Percentiles rank a stretch among this genome's conserved stretches.
These are phyloP conservation scores for Flaveria bidentis DNA, from an alignment of 129 eudicot species.

Conservation along the genomic window DNA sequence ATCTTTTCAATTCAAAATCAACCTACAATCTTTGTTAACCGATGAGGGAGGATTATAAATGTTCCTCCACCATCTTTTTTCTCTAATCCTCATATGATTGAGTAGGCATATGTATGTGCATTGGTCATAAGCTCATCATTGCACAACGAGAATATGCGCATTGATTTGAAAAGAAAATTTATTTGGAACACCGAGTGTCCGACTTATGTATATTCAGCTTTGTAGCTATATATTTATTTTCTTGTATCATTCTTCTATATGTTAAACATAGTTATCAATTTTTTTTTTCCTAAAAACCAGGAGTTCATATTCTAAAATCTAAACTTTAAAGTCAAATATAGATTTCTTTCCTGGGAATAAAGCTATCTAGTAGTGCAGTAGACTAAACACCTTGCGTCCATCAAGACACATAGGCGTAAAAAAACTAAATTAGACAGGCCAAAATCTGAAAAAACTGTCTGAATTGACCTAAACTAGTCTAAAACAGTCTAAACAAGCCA, in stretches of 20 bases:
- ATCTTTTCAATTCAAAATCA: background rate
- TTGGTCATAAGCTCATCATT: background rate
- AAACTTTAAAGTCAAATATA: background rate
- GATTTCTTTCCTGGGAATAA: background rate
- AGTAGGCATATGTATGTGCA: background rate
- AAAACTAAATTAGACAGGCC: too few relatives aligned
- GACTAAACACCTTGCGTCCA: too few relatives aligned
- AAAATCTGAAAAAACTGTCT: too few relatives aligned
- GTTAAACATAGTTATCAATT: background rate
- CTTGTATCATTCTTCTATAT: background rate
- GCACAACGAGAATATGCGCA: too few relatives aligned
- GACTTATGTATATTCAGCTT: background rate
- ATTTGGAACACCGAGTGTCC: background rate
- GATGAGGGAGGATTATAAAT: background rate
- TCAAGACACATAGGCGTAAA: too few relatives aligned
- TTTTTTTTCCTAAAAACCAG: background rate
- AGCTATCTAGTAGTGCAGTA: too few relatives aligned
- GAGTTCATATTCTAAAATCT: background rate
- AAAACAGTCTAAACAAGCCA: too few relatives aligned
- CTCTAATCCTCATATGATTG: background rate
- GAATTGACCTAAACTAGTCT: too few relatives aligned
- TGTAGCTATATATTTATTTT: background rate
- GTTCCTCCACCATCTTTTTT: background rate
- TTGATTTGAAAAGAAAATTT: background rate
- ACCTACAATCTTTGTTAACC: background rate